These are phyloP conservation scores for Tolypocladium pustulatum DNA, from an alignment of 2,329 filamentous ascomycete species.

Conservation along the genomic window DNA sequence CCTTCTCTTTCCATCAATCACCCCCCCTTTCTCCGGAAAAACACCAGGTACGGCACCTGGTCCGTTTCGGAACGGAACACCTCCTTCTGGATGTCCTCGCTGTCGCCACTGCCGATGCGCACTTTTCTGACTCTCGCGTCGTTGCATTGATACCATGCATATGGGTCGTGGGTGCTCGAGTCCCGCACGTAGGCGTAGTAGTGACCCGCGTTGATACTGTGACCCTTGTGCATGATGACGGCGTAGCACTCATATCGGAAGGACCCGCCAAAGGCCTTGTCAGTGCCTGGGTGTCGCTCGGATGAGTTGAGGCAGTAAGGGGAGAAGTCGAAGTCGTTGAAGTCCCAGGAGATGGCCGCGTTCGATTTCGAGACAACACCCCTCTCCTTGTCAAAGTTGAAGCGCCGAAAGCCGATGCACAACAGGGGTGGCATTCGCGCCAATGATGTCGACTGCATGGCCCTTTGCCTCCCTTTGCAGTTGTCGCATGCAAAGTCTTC, in stretches of 20 bases:
- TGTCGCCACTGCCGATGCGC: conserved; percentile 26
- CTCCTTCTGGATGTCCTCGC: conserved; percentile 22
- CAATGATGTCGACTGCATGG: conserved; percentile 61
- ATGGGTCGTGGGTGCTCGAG: conserved; percentile 30
- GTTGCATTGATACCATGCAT: conserved; percentile 39
- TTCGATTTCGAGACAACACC: conserved; percentile 49
- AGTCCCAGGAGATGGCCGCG: conserved; percentile 64
- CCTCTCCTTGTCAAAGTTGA: conserved; percentile 25
- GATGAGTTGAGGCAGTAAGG: conserved; percentile 29
- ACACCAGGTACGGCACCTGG: conserved; percentile 36
- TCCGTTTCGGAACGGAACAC: conserved; percentile 27
- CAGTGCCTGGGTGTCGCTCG: conserved; percentile 14
- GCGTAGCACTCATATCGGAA: conserved; percentile 80
- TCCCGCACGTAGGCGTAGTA: conserved; percentile 65
- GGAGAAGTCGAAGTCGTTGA: conserved; percentile 53
- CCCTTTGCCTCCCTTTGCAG: conserved; percentile 58
- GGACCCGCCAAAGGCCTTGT: conserved; percentile 37
- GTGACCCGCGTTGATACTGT: conserved; percentile 60
- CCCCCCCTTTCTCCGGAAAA: conserved; percentile 28
- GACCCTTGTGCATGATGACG: conserved; percentile 67
- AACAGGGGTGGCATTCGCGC: conserved; percentile 72
- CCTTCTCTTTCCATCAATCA: background rate
- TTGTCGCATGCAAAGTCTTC: conserved; percentile 63
- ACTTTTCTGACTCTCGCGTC: conserved; percentile 31
- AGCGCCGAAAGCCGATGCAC: conserved; percentile 63